phyloP scores from a whole-genome alignment of 2,329 filamentous ascomycete genomes.

The Diplocarpon mali region DNA sequence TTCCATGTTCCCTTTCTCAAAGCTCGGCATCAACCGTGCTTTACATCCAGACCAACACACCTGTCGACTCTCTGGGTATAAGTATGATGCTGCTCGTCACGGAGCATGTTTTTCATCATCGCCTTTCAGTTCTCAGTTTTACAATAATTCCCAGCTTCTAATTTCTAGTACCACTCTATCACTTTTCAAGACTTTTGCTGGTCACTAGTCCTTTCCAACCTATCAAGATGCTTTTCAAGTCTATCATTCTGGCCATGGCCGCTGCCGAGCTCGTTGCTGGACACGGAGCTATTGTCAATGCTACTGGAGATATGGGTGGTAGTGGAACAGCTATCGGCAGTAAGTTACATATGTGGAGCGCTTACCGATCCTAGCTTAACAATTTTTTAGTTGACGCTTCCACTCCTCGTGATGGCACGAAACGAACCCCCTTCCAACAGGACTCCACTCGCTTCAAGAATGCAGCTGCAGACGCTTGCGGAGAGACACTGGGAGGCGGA shows the following conservation, averaged over 20 bases:
- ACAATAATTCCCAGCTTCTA: constrained; percentile 5
- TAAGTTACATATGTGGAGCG: constrained; percentile 17
- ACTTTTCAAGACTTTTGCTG: constrained; percentile 9
- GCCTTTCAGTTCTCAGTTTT: constrained; percentile 2
- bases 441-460: constrained; percentile 53
- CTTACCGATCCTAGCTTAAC: constrained; percentile 15
- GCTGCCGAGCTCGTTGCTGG: constrained; percentile 43
- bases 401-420: constrained; percentile 51
- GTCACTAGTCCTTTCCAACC: constrained; percentile 7
- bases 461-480: constrained; percentile 38
- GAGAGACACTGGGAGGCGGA: constrained; percentile 47
- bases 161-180: neutral
- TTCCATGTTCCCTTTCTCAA: constrained; percentile 5
- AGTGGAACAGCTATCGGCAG: constrained; percentile 38
- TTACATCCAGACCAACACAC: neutral
- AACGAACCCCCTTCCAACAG: constrained; percentile 50
- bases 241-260: constrained; percentile 39
- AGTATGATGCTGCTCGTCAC: neutral
- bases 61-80: constrained; percentile 1
- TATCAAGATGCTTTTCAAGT: constrained; percentile 31
- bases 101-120: constrained; percentile 1
- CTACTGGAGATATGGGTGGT: constrained; percentile 47
- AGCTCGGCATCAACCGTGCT: constrained; percentile 10
- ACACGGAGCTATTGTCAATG: constrained; percentile 47
- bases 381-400: constrained; percentile 33